phyloP scores from a whole-genome alignment of 2,329 filamentous ascomycete genomes.

The Colletotrichum sp. region DNA sequence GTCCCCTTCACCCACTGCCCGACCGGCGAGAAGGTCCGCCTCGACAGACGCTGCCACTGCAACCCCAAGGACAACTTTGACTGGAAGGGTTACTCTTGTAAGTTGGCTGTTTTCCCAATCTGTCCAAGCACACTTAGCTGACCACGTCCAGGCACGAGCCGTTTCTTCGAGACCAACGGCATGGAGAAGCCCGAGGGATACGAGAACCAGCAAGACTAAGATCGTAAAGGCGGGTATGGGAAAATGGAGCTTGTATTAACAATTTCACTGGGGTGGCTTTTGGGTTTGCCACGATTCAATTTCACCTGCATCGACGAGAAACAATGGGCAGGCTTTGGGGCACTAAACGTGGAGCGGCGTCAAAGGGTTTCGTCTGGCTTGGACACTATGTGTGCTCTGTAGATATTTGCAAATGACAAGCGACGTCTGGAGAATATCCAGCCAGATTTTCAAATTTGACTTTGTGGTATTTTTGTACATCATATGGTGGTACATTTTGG shows the following conservation, averaged over 20 bases:
- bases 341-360: slow-evolving; percentile 21
- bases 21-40: slow-evolving; percentile 81
- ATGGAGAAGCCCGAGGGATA: slow-evolving; percentile 86
- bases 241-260: slow-evolving; percentile 17
- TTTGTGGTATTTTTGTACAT: slow-evolving; percentile 6
- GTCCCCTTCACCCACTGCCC: slow-evolving; percentile 98
- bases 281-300: slow-evolving; percentile 12
- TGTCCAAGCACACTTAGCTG: neutral
- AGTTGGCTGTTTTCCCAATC: slow-evolving; percentile 40
- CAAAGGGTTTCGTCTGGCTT: slow-evolving; percentile 16
- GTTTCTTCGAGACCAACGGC: slow-evolving; percentile 84
- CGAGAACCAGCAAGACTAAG: slow-evolving; percentile 69
- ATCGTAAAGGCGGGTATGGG: neutral
- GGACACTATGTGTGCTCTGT: slow-evolving; percentile 19
- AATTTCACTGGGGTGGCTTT: slow-evolving; percentile 5
- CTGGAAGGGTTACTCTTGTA: slow-evolving; percentile 98
- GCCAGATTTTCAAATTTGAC: neutral
- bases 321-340: slow-evolving; percentile 11
- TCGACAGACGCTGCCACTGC: slow-evolving; percentile 91
- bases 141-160: slow-evolving; percentile 70
- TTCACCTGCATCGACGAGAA: slow-evolving; percentile 10
- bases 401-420: slow-evolving; percentile 10
- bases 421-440: neutral
- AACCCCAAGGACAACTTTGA: slow-evolving; percentile 98
- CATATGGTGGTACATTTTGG: neutral